Percentiles rank a stretch among this genome's conserved stretches.
These are phyloP conservation scores for Malbranchea cinnamomea DNA, from an alignment of 2,329 filamentous ascomycete genomes.

Conservation along the genomic window DNA sequence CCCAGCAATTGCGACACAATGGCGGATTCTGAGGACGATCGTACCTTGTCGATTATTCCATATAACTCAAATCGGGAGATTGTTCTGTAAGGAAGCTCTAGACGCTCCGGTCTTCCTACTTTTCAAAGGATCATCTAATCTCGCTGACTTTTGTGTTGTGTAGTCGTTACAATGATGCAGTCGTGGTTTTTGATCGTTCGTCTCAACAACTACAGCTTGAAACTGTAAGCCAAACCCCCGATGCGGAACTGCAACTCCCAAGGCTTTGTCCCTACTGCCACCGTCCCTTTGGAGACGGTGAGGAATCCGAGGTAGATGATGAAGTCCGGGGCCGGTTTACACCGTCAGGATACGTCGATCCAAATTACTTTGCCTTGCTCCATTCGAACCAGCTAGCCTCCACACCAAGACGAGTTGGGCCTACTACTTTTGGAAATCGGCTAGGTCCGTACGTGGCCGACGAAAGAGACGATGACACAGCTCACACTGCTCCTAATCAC, in stretches of 20 bases:
- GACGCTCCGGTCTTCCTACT: constrained; percentile 5
- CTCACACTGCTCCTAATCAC: background rate
- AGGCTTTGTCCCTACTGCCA: constrained; percentile 93
- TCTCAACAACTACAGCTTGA: constrained; percentile 77
- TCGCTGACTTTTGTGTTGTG: background rate
- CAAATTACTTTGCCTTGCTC: constrained; percentile 91
- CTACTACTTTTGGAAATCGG: constrained; percentile 37
- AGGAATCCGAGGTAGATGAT: constrained; percentile 19
- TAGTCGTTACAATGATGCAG: constrained; percentile 81
- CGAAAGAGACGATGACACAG: constrained; percentile 11
- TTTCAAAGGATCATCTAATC: constrained; percentile 1
- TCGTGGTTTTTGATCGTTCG: constrained; percentile 77
- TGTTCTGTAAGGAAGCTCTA: constrained; percentile 25
- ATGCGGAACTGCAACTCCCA: constrained; percentile 39
- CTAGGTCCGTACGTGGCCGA: constrained; percentile 32
- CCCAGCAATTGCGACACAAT: constrained; percentile 6
- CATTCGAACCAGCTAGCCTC: constrained; percentile 41
- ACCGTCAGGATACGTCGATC: constrained; percentile 62
- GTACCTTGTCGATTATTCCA: constrained; percentile 28
- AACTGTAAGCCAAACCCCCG: constrained; percentile 33
- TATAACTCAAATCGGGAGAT: constrained; percentile 30
- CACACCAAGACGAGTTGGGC: constrained; percentile 9
- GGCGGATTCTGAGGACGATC: constrained; percentile 8
- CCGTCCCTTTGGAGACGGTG: constrained; percentile 32
- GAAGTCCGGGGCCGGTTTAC: constrained; percentile 16